Percentiles rank a stretch among this genome's conserved stretches.
Evolutionary conservation across 1,139 yeast species (phyloP).

Genomic region (Scheffersomyces illinoinensis): DNA sequence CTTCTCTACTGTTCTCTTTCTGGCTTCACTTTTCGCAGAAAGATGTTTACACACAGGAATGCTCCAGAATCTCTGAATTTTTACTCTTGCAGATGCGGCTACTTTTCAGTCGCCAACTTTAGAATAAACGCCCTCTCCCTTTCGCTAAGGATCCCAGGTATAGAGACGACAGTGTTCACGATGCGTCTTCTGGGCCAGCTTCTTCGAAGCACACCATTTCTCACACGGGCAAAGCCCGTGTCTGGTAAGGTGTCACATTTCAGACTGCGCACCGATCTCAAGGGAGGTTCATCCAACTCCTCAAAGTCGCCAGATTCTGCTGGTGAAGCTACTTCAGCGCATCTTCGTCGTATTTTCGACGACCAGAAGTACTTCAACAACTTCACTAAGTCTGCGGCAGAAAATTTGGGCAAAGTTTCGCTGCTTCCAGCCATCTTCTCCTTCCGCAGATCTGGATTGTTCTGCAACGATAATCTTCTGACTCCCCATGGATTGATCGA

Average conservation of each 20-base stretch:
- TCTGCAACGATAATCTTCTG: slow-evolving; percentile 66
- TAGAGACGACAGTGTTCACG: not conserved
- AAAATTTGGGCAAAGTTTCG: slow-evolving; percentile 12
- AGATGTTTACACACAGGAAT: not conserved
- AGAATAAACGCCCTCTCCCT: not conserved
- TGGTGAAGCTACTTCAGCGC: slow-evolving; percentile 2
- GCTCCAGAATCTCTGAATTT: not conserved
- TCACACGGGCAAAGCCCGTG: slow-evolving; percentile 4
- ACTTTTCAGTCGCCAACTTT: not conserved
- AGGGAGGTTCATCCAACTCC: not conserved
- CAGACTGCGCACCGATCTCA: not conserved
- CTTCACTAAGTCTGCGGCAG: slow-evolving; percentile 25
- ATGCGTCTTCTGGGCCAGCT: slow-evolving; percentile 7
- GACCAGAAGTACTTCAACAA: slow-evolving; percentile 41
- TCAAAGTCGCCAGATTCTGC: not conserved
- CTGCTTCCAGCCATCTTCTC: slow-evolving; percentile 3
- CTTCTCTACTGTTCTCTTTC: not conserved
- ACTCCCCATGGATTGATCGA: slow-evolving; percentile 69
- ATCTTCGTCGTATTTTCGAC: slow-evolving; percentile 44
- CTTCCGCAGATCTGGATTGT: slow-evolving; percentile 57
- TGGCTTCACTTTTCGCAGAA: not conserved
- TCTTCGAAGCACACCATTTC: slow-evolving; percentile 6
- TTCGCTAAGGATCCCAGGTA: not conserved
- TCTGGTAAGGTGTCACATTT: not conserved
- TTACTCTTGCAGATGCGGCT: not conserved